Base-by-base conservation (phyloP, 139 green algal genomes). In the Choricystis sp. region DNA sequence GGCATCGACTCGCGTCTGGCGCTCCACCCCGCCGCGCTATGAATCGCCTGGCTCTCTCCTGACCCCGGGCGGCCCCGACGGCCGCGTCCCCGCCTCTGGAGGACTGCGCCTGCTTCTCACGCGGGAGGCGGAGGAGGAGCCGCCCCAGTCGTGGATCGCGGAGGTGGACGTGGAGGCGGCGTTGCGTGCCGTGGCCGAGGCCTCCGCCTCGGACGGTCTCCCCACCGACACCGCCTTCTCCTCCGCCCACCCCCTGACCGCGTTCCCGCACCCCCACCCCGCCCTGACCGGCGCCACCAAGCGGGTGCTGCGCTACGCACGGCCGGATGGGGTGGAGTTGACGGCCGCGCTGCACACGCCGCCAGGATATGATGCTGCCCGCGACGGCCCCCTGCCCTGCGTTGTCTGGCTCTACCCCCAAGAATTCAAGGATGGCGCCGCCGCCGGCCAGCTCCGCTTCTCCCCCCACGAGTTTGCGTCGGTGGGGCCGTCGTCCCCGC, bases 321-420 rank as follows among this genome's bases (percentile, higher is more conserved):
- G 93, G 4, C 64, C 66, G 3, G 93, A 99, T 67, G 92, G 93
- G 19, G 77, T 96, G 22, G 83, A 92, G 61, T 79, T 99, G 22
- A 97, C 83, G 22, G 93, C 77, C 57, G 97, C 88, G 5, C 81
- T 99, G 26, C 98, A 95, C 82, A 71, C 89, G 29, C 92, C 93
- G 4, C 86, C 88, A 67, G 64, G 81, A 4, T 96, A 95, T 65
- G 76, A 93, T 61, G 61, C 73, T 2, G 74, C 75, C 16, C 58
- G 66, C 3, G 86, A 97, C 66, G 88, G 86, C 3, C 82, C 82
- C 19, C 83, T 97, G 71, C 90, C 90, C 9, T 89, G 79, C 70
- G 66, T 99, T 29, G 64, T 97, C 31, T 99, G 91, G 89, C 88
- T 89, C 9, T 98, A 97, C 72, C 93, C 93, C 0, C 66, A 84